Evolutionary conservation across 2,329 filamentous ascomycete genomes (phyloP), one percentile per base, ranked within the genome.

Genomic region (Lizonia empirigonia): DNA sequence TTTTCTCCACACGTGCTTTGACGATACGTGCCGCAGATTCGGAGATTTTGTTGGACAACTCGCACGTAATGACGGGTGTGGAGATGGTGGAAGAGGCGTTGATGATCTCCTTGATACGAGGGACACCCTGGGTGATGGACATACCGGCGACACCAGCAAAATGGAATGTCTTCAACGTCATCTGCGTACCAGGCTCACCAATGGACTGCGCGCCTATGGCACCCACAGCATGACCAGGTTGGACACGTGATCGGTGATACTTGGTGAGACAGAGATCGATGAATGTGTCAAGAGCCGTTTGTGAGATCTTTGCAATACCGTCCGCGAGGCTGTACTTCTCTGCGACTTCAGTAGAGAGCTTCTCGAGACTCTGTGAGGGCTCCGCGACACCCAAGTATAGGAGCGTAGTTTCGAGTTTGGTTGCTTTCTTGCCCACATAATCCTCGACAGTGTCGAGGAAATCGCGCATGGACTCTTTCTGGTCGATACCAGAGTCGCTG

Each of bases 31-130:
- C 94, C 2, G 89, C 90, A 59, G 87, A 83, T 46, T 94, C 85
- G 59, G 88, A 84, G 47, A 82, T 78, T 53, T 86, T 85, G 68
- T 91, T 94, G 58, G 90, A 82, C 5, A 97, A 80, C 4, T 90
- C 87, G 67, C 94, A 97, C 5, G 84, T 86, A 62, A 99, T 96
- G 69, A 99, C 88, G 0, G 94, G 94, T 0, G 94, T 99, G 72
- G 89, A 95, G 74, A 99, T 99, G 40, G 81, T 80, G 72, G 91
- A 96, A 7, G 91, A 96, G 5, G 94, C 94, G 76, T 99, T 99
- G 85, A 99, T 99, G 62, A 99, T 99, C 80, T 99, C 94, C 77
- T 99, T 99, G 79, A 99, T 99, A 86, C 94, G 93, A 1, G 94
- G 94, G 6, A 99, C 94, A 89, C 94, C 94, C 70, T 97, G 91